Base-by-base conservation (phyloP, 192 early-diverging fungal species). In the Linnemannia exigua region DNA sequence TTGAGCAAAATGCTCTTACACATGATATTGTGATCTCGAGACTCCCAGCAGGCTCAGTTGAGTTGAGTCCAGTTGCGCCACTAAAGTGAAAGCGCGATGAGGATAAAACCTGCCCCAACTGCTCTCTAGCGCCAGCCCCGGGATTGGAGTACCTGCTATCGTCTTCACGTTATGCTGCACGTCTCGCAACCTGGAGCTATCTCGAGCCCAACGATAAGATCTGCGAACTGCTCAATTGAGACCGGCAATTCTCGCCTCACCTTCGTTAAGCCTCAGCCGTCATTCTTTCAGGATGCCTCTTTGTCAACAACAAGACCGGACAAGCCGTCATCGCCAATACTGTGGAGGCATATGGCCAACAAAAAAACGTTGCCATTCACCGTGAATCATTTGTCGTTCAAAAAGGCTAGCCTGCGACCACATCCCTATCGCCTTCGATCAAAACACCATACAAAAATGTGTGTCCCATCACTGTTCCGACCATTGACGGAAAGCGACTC, bases 321-420 rank as follows among this genome's bases (percentile, higher is more conserved):
- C 77, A 84, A 72, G 82, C 82, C 28, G 41, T 84, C 28, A 58
- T 79, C 12, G 71, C 74, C 14, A 79, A 76, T 41, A 63, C 75
- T 44, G 67, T 79, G 8, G 82, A 84, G 74, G 67, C 52, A 36
- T 84, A 84, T 36, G 77, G 82, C 20, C 72, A 72, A 31, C 67
- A 46, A 52, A 63, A 47, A 31, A 74, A 51, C 6, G 67, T 74
- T 17, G 77, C 79, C 63, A 47, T 73, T 41, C 77, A 84, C 48
- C 71, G 47, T 47, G 73, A 84, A 72, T 28, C 51, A 12, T 77
- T 70, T 41, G 35, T 33, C 33, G 63, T 78, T 11, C 69, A 52
- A 31, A 75, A 71, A 35, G 72, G 72, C 31, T 68, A 68, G 44
- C n/a, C 72, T 28, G 51, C 71, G 17, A 63, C 35, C 31, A 79